These are phyloP conservation scores for Kalanchoe fedtschenkoi DNA, from an alignment of 164 flowering plant species.

Conservation along the genomic window DNA sequence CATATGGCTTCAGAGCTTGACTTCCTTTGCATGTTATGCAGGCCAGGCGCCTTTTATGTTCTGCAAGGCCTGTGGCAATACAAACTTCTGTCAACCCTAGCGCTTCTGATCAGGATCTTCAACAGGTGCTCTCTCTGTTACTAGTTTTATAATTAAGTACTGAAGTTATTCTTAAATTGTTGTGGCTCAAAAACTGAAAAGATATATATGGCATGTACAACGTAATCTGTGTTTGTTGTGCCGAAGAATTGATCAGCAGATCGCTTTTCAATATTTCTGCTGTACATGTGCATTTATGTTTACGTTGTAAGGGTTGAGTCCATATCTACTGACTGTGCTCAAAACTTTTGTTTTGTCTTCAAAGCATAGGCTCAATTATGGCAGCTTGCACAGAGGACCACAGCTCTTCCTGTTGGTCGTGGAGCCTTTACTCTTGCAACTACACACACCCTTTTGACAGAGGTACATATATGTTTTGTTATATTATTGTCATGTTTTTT, in stretches of 20 bases:
- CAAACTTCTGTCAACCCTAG: slow-evolving; percentile 71
- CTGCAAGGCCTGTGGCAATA: slow-evolving; percentile 75
- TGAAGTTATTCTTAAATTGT: background rate
- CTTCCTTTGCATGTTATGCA: slow-evolving; percentile 11
- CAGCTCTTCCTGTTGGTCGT: slow-evolving; percentile 92
- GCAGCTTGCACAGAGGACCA: slow-evolving; percentile 95
- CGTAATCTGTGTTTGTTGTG: background rate
- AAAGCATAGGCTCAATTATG: slow-evolving; percentile 65
- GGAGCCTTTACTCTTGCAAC: slow-evolving; percentile 96
- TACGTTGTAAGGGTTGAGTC: background rate
- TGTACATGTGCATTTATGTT: background rate
- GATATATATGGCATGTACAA: too few species aligned
- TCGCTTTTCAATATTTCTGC: background rate
- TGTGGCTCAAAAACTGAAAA: too few species aligned
- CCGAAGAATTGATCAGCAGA: background rate
- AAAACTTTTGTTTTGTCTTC: background rate
- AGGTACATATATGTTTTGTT: slow-evolving; percentile 32
- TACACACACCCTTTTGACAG: slow-evolving; percentile 81
- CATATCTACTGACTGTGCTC: background rate
- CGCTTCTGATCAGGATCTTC: slow-evolving; percentile 89
- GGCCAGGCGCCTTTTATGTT: slow-evolving; percentile 88
- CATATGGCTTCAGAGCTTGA: background rate
- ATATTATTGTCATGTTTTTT: background rate
- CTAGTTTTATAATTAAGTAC: background rate
- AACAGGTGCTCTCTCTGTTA: slow-evolving; percentile 53